These are phyloP conservation scores for Fraxinus quadrangulata DNA, from an alignment of 257 asterid genomes.

Conservation along the genomic window DNA sequence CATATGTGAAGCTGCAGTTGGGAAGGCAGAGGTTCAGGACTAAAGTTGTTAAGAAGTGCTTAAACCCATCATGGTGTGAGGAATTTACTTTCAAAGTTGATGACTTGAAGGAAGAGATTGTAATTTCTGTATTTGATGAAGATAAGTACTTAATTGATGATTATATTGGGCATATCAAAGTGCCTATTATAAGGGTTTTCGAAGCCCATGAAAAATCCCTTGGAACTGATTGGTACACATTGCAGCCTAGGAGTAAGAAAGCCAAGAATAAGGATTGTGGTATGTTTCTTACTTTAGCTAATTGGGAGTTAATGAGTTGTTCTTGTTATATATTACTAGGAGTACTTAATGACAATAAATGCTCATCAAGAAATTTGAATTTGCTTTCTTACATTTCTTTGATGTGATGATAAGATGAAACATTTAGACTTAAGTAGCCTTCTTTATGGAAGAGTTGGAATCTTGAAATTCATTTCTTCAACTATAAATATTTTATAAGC, in stretches of 20 bases:
- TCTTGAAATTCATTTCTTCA: not conserved
- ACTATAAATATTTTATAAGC: not conserved
- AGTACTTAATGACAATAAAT: not conserved
- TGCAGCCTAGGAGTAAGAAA: slow-evolving; percentile 81
- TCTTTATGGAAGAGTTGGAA: not conserved
- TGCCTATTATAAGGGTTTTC: slow-evolving; percentile 64
- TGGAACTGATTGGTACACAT: slow-evolving; percentile 84
- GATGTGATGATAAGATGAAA: not conserved
- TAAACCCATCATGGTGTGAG: slow-evolving; percentile 95
- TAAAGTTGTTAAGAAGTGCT: slow-evolving; percentile 81
- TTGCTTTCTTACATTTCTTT: not conserved
- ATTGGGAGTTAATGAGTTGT: not conserved
- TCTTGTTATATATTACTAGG: not conserved
- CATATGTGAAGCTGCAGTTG: slow-evolving; percentile 84
- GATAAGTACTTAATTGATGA: slow-evolving; percentile 94
- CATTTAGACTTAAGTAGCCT: not conserved
- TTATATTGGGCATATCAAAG: slow-evolving; percentile 78
- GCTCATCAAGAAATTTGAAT: not conserved
- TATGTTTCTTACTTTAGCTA: slow-evolving; percentile 16
- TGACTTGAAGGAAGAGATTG: slow-evolving; percentile 81
- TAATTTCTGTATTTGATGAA: slow-evolving; percentile 76
- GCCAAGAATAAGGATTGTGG: slow-evolving; percentile 88
- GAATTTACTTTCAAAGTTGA: slow-evolving; percentile 83
- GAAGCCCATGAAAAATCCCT: slow-evolving; percentile 79
- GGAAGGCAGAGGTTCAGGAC: slow-evolving; percentile 79